Conservation (phyloP, 345 rosid genomes). For the Populus simonii region DNA sequence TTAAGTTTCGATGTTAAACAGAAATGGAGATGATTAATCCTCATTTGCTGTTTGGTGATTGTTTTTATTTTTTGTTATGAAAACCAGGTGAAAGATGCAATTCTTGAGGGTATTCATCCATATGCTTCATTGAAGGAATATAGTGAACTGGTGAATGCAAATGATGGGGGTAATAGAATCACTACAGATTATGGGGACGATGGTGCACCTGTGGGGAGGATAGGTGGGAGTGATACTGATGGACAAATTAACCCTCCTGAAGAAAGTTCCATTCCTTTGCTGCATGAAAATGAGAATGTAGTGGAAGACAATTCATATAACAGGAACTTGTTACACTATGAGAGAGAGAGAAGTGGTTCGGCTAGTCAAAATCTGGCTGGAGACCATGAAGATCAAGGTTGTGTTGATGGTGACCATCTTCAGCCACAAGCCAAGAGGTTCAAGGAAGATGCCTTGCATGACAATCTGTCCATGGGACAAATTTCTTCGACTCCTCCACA, state of each 20-base stretch:
- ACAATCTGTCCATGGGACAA: constrained; percentile 5
- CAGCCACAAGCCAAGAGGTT: constrained; percentile 32
- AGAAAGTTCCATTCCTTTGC: constrained; percentile 20
- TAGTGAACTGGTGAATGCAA: constrained; percentile 32
- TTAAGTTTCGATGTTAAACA: neutral
- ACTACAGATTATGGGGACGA: neutral
- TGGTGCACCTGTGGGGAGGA: constrained; percentile 9
- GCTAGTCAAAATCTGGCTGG: constrained; percentile 15
- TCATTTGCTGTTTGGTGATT: constrained; percentile 2
- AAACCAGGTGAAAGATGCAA: constrained; percentile 50
- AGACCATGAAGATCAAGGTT: constrained; percentile 8
- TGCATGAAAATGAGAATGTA: constrained; percentile 16
- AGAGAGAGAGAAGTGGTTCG: constrained; percentile 33
- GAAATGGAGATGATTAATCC: neutral
- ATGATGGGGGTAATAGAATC: constrained; percentile 6
- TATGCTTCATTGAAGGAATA: constrained; percentile 30
- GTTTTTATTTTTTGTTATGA: constrained; percentile 1
- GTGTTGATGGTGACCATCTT: constrained; percentile 8
- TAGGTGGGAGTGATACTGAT: constrained; percentile 3
- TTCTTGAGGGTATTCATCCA: constrained; percentile 26
- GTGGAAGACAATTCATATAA: constrained; percentile 9
- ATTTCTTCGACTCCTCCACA: neutral
- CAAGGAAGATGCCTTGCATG: constrained; percentile 23
- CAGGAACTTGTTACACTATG: constrained; percentile 11
- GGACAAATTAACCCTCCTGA: constrained; percentile 12